phyloP scores from a whole-genome alignment of 345 rosid genomes.

The Euphorbia lathyris region DNA sequence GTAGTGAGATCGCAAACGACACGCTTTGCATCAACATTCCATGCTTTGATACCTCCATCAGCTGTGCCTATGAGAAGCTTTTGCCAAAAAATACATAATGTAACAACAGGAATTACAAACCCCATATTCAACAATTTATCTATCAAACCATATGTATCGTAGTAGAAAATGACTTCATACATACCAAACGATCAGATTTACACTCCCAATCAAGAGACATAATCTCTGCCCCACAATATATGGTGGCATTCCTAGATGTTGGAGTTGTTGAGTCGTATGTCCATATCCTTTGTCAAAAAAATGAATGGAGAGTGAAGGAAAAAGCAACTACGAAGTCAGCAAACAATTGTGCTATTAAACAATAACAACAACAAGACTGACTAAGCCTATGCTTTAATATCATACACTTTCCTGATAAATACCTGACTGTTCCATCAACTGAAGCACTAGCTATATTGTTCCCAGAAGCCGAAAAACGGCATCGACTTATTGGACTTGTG shows the following conservation, averaged over 20 bases:
- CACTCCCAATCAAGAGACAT: conserved; percentile 79
- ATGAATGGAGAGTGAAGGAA: conserved; percentile 8
- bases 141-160: conserved; percentile 2
- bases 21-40: conserved; percentile 80
- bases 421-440: conserved; percentile 78
- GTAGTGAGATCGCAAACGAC: conserved; percentile 74
- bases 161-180: conserved; percentile 11
- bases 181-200: conserved; percentile 74
- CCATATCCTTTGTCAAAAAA: conserved; percentile 53
- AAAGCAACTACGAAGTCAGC: conserved; percentile 1
- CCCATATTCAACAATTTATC: conserved; percentile 1
- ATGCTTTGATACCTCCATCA: conserved; percentile 74
- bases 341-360: conserved; percentile 13
- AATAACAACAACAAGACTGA: conserved; percentile 6
- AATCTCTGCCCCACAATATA: conserved; percentile 70
- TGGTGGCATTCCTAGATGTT: conserved; percentile 75
- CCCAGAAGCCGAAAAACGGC: conserved; percentile 75
- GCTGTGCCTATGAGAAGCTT: conserved; percentile 81
- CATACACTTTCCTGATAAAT: conserved; percentile 11
- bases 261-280: conserved; percentile 62
- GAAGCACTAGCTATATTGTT: conserved; percentile 78
- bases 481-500: conserved; percentile 64
- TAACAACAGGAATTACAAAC: conserved; percentile 16
- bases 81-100: conserved; percentile 22
- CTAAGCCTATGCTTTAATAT: conserved; percentile 16